Conservation (phyloP, 257 asterid genomes). For the Solanum acaule region DNA sequence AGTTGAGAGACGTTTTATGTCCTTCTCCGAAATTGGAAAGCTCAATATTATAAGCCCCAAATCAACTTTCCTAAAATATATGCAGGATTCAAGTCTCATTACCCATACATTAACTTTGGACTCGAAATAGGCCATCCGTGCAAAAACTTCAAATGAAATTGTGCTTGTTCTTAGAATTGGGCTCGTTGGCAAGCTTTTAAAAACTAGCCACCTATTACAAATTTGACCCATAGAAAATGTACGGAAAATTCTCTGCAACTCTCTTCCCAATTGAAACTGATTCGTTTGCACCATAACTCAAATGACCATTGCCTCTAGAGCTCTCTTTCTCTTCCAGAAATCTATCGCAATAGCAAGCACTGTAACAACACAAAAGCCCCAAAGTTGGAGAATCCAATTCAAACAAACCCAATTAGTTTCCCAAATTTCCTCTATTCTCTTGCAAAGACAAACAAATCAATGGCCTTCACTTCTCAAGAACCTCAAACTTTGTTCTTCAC, state of each 20-base stretch:
- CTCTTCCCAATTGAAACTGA: background rate
- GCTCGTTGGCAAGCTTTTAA: background rate
- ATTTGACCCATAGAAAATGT: background rate
- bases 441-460: conserved; percentile 52
- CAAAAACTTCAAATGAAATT: background rate
- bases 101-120: background rate
- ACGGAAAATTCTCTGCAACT: background rate
- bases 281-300: background rate
- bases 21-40: too few relatives aligned
- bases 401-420: conserved; percentile 42
- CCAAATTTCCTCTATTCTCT: conserved; percentile 51
- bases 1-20: fast-evolving
- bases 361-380: conserved; percentile 4
- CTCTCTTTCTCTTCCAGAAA: background rate
- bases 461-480: conserved; percentile 67
- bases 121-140: background rate
- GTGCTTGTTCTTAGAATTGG: background rate
- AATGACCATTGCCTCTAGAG: background rate
- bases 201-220: background rate
- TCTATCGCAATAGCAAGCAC: background rate
- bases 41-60: background rate
- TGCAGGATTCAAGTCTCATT: background rate
- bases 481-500: conserved; percentile 28
- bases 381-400: conserved; percentile 49
- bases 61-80: background rate